phyloP scores from a whole-genome alignment of 768 basidiomycete genomes.

The Rubroboletus pulcherrimus region DNA sequence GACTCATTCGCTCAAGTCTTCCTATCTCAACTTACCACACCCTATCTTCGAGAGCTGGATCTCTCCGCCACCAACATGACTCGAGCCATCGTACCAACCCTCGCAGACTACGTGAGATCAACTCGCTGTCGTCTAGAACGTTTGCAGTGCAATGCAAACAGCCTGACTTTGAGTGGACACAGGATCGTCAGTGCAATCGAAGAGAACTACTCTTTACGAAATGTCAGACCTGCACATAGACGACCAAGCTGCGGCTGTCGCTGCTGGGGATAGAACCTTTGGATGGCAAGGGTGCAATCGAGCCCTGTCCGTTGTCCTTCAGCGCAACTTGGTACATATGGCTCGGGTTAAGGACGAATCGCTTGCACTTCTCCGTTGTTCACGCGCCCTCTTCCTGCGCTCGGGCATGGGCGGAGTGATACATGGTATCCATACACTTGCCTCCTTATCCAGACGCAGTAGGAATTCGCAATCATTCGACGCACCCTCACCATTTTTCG shows the following conservation, averaged over 20 bases:
- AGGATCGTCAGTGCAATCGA: slow-evolving; percentile 45
- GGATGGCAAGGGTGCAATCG: slow-evolving; percentile 33
- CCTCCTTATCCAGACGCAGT: slow-evolving; percentile 3
- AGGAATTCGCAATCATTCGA: slow-evolving; percentile 6
- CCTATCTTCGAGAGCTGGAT: slow-evolving; percentile 49
- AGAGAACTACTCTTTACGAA: slow-evolving; percentile 44
- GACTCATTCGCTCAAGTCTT: slow-evolving; percentile 49
- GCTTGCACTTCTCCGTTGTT: slow-evolving; percentile 45
- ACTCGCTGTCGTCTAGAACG: slow-evolving; percentile 45
- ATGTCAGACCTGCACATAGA: slow-evolving; percentile 40
- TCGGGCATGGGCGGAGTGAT: slow-evolving; percentile 13
- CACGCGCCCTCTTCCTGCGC: slow-evolving; percentile 49
- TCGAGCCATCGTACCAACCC: slow-evolving; percentile 34
- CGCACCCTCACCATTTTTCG: slow-evolving; percentile 30
- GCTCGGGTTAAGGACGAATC: slow-evolving; percentile 43
- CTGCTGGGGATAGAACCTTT: slow-evolving; percentile 19
- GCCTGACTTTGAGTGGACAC: slow-evolving; percentile 41
- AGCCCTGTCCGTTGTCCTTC: slow-evolving; percentile 32
- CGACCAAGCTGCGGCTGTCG: slow-evolving; percentile 26
- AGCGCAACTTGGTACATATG: slow-evolving; percentile 43
- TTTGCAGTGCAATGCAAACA: slow-evolving; percentile 55
- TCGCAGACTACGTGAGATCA: slow-evolving; percentile 50
- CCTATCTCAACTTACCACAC: slow-evolving; percentile 47
- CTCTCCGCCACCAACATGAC: slow-evolving; percentile 52
- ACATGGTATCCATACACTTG: background rate